Evolutionary conservation across 23 red algal genomes (phyloP), one percentile per base, ranked within the genome.

Genomic region (Chondrus crispus): DNA sequence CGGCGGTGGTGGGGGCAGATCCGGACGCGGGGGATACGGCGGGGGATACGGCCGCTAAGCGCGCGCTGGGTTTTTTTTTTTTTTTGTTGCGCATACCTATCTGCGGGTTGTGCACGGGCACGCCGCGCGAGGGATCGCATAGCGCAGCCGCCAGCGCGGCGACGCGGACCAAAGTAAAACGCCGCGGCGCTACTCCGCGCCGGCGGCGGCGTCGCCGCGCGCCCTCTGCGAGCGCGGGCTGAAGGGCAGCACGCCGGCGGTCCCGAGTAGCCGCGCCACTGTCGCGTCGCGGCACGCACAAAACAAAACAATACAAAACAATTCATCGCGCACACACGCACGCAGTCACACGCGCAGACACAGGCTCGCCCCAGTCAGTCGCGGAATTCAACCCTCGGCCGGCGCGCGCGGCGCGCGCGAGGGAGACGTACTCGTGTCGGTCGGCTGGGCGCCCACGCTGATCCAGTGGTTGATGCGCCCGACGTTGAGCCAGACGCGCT

Each of bases 401-500:
- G 51, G 51, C 51, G 51, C n/a, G 51, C n/a, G 51, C 8, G 60
- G 60, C 7, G 60, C 9, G 35, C 35, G 60, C 9, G 35, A 19
- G 8, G 18, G 18, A n/a, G 18, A 13, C 90, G 39, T 85, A 95
- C 94, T 88, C 16, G 95, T 96, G 48, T 98, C 90, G 19, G 82
- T 75, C 5, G 96, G 91, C 43, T 95, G 92, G 2, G 96, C 96
- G 36, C 96, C 96, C 18, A 93, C 91, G 22, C 87, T 74, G 28
- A 98, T 18, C 96, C 96, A 98, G 74, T 95, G 93, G 29, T 91
- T 90, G 66, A 93, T 95, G 28, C 96, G 71, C 46, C 68, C 66
- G 38, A 98, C 88, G 73, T 98, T 72, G 3, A 98, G 83, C 32
- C 74, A 68, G 28, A 92, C 88, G 62, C 87, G 84, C 46, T 98